These are phyloP conservation scores for Huntiella abstrusa DNA, from an alignment of 2,329 filamentous ascomycete genomes.

Conservation along the genomic window DNA sequence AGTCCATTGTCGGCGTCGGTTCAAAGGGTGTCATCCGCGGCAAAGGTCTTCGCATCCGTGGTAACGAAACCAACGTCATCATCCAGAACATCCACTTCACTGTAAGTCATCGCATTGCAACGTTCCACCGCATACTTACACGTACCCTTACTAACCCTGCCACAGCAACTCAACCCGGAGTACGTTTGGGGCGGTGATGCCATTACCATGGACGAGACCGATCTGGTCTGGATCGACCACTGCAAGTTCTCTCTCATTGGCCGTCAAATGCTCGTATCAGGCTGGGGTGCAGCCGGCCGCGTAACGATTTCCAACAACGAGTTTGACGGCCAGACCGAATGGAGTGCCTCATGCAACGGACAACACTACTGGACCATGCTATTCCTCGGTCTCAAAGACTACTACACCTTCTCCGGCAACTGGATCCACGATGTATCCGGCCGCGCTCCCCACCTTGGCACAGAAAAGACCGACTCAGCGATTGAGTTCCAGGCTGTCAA, in stretches of 20 bases:
- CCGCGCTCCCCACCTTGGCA: conserved; percentile 24
- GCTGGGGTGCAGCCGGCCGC: conserved; percentile 13
- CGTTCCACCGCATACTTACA: neutral
- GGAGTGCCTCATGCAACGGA: conserved; percentile 24
- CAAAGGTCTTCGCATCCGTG: conserved; percentile 21
- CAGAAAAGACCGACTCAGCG: conserved; percentile 16
- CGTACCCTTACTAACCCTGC: neutral
- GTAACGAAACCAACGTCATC: conserved; percentile 19
- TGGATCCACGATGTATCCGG: conserved; percentile 26
- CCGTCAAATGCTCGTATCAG: conserved; percentile 22
- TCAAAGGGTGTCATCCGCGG: conserved; percentile 22
- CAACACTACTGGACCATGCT: conserved; percentile 29
- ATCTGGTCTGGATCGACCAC: conserved; percentile 21
- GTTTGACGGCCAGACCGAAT: conserved; percentile 24
- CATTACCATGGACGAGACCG: conserved; percentile 17
- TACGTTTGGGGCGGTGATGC: conserved; percentile 22
- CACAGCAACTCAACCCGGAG: conserved; percentile 17
- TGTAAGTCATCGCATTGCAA: conserved; percentile 1
- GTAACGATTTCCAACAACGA: conserved; percentile 29
- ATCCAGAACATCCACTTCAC: conserved; percentile 20
- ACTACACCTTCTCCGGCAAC: conserved; percentile 25
- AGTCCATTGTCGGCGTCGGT: conserved; percentile 22
- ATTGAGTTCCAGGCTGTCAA: conserved; percentile 21
- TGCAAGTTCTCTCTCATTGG: conserved; percentile 24
- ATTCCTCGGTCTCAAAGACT: conserved; percentile 21